A percentile compares a stretch with the other conserved stretches of the same genome.
Conservation (phyloP, 768 basidiomycete species). For the Strobilomyces confusus region DNA sequence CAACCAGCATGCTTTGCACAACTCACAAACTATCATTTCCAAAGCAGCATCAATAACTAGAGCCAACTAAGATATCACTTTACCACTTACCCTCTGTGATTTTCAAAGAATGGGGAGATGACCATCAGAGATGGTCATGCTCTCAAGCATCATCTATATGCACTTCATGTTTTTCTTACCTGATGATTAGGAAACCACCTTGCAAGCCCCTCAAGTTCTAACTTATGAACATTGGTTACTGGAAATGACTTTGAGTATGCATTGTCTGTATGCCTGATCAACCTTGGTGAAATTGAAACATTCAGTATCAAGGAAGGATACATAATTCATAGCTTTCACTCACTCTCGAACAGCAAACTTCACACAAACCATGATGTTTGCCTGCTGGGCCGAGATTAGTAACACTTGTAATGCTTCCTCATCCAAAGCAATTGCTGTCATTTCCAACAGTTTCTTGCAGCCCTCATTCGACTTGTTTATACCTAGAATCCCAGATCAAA, state of each 20-base stretch:
- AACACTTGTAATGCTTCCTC: constrained; percentile 1
- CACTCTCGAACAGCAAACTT: constrained; percentile 5
- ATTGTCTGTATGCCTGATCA: background rate
- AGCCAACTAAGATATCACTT: no score
- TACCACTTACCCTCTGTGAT: no score
- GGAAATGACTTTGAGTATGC: background rate
- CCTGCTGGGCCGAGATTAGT: constrained; percentile 5
- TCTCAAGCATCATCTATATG: no score
- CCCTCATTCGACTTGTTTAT: background rate
- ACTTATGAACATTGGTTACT: no score
- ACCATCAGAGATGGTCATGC: no score
- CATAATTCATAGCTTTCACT: background rate
- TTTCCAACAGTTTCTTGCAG: background rate
- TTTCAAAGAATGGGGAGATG: no score
- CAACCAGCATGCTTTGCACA: no score
- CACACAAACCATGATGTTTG: constrained; percentile 4
- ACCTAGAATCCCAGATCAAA: background rate
- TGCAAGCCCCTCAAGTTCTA: background rate
- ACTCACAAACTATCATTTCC: no score
- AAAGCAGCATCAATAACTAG: no score
- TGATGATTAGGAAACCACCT: no score
- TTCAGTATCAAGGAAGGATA: background rate
- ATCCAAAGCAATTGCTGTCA: background rate
- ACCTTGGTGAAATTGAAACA: background rate
- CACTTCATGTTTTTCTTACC: no score